These are phyloP conservation scores for Capsella bursapastoris DNA, from an alignment of 345 rosid genomes.

Conservation along the genomic window DNA sequence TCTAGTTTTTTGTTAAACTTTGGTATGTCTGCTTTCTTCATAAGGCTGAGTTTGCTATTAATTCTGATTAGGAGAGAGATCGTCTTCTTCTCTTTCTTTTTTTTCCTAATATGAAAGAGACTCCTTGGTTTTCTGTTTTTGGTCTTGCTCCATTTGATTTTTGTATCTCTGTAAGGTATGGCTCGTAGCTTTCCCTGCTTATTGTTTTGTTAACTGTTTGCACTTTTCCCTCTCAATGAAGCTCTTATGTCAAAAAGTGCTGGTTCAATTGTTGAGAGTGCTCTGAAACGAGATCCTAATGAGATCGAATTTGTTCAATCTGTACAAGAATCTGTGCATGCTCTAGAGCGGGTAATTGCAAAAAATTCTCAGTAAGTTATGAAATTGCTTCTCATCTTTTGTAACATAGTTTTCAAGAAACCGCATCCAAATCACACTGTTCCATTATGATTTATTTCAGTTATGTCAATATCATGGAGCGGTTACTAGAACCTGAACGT, in stretches of 20 bases:
- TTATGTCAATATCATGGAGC: slow-evolving; percentile 95
- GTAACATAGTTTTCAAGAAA: slow-evolving; percentile 22
- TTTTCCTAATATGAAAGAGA: slow-evolving; percentile 1
- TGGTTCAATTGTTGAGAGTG: slow-evolving; percentile 94
- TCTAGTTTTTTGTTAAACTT: not conserved
- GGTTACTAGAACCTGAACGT: slow-evolving; percentile 92
- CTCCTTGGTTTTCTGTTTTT: slow-evolving; percentile 6
- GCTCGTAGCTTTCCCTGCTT: slow-evolving; percentile 22
- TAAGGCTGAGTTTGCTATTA: not conserved
- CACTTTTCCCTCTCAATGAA: slow-evolving; percentile 50
- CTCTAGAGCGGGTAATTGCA: slow-evolving; percentile 97
- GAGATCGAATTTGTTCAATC: slow-evolving; percentile 93
- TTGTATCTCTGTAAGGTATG: slow-evolving; percentile 22
- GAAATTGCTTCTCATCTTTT: slow-evolving; percentile 39
- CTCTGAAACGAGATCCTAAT: slow-evolving; percentile 90
- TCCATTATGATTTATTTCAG: slow-evolving; percentile 54
- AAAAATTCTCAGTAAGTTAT: slow-evolving; percentile 93
- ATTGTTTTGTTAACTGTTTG: slow-evolving; percentile 37
- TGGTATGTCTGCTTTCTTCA: not conserved
- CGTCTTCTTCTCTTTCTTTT: not conserved
- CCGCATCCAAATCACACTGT: slow-evolving; percentile 29
- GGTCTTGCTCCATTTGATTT: not conserved
- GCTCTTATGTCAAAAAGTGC: slow-evolving; percentile 99
- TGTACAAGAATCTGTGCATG: slow-evolving; percentile 95
- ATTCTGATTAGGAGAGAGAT: slow-evolving; percentile 18